Evolutionary conservation across 805 yeast genomes (phyloP).

Genomic region (Monosporozyma yasuniensis): DNA sequence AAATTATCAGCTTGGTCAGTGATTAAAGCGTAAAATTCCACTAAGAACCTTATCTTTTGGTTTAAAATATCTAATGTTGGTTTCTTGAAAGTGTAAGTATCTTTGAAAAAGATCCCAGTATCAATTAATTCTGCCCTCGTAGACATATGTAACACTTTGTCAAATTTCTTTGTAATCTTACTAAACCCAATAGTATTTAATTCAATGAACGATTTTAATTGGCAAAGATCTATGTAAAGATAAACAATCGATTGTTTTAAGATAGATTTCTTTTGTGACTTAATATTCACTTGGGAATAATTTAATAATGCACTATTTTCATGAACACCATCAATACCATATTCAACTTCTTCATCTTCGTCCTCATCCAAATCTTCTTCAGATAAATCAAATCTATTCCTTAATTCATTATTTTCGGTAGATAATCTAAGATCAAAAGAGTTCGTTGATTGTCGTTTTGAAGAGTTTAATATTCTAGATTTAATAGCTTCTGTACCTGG

Average conservation of each 20-base stretch:
- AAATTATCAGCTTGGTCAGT: slow-evolving; percentile 30
- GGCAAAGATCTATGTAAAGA: slow-evolving; percentile 66
- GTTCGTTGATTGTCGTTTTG: slow-evolving; percentile 1
- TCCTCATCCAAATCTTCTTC: slow-evolving; percentile 4
- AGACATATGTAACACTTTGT: slow-evolving; percentile 58
- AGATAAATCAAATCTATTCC: slow-evolving; percentile 2
- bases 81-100: slow-evolving; percentile 48
- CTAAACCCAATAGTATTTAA: slow-evolving; percentile 79
- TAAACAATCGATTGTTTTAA: slow-evolving; percentile 56
- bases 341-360: slow-evolving; percentile 4
- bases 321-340: slow-evolving; percentile 26
- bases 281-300: slow-evolving; percentile 42
- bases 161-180: slow-evolving; percentile 84
- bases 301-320: slow-evolving; percentile 43
- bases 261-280: slow-evolving; percentile 48
- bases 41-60: slow-evolving; percentile 41
- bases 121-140: slow-evolving; percentile 43
- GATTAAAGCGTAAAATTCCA: slow-evolving; percentile 48
- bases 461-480: not conserved
- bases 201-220: slow-evolving; percentile 74
- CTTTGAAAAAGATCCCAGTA: slow-evolving; percentile 35
- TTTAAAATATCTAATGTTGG: slow-evolving; percentile 43
- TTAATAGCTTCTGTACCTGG: not conserved
- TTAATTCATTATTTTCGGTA: not conserved
- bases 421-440: not conserved